These are phyloP conservation scores for Colletotrichum sp. DNA, from an alignment of 2,329 filamentous ascomycete genomes.

Conservation along the genomic window DNA sequence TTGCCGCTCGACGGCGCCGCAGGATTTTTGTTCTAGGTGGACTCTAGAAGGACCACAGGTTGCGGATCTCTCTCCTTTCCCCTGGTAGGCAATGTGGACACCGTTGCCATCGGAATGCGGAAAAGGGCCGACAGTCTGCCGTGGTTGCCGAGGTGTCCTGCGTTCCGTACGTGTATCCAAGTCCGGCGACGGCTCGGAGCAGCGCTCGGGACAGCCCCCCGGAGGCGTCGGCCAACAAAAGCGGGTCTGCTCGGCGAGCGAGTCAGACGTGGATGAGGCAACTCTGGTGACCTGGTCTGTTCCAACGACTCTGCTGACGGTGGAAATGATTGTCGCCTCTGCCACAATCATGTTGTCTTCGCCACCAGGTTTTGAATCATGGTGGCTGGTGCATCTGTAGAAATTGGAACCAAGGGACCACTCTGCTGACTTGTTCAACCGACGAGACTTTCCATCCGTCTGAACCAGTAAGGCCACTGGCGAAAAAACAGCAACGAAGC, in stretches of 20 bases:
- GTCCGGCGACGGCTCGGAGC: constrained; percentile 8
- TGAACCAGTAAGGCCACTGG: not conserved
- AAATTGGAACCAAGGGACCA: not conserved
- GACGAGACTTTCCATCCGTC: not conserved
- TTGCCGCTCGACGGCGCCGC: not conserved
- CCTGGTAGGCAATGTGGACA: not conserved
- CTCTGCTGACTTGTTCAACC: not conserved
- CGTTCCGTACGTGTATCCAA: not conserved
- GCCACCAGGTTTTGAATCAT: not conserved
- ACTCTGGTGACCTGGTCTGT: not conserved
- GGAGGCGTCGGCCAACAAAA: constrained; percentile 8
- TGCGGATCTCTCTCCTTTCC: not conserved
- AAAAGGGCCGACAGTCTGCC: constrained; percentile 15
- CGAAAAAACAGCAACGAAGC: not conserved
- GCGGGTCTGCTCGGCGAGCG: not conserved
- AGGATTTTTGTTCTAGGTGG: not conserved
- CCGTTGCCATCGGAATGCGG: not conserved
- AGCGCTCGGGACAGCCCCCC: constrained; percentile 3
- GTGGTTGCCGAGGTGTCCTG: not conserved
- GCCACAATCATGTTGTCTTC: not conserved
- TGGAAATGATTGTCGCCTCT: not conserved
- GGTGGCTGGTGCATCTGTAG: not conserved
- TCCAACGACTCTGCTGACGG: not conserved
- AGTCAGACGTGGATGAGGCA: constrained; percentile 6
- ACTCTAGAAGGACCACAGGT: constrained; percentile 4